Evolutionary conservation across 345 rosid genomes (phyloP).

Genomic region (Brassica rapa): DNA sequence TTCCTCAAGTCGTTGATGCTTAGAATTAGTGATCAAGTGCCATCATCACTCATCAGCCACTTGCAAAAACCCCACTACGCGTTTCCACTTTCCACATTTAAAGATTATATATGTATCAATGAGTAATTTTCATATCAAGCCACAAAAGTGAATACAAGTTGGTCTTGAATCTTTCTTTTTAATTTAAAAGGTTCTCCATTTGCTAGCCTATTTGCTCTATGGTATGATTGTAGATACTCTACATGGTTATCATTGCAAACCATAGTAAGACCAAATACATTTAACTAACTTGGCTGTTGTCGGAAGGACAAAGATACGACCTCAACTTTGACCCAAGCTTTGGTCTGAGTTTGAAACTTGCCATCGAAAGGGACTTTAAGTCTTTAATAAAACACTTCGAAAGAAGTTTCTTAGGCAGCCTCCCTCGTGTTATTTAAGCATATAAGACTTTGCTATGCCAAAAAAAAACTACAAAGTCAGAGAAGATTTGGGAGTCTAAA

Average conservation of each 20-base stretch:
- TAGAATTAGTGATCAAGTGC: constrained; percentile 12
- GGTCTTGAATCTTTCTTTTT: background rate
- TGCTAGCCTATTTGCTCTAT: background rate
- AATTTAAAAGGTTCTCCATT: background rate
- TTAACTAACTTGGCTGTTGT: background rate
- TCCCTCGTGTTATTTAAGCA: background rate
- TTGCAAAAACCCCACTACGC: constrained; percentile 9
- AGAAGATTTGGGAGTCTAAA: background rate
- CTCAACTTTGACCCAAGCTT: background rate
- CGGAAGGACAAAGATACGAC: background rate
- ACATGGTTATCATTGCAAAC: background rate
- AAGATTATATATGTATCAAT: background rate
- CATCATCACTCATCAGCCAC: background rate
- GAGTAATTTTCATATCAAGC: background rate
- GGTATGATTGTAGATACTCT: background rate
- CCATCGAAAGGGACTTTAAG: background rate
- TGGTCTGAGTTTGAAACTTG: background rate
- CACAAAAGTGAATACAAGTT: background rate
- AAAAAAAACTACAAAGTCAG: background rate
- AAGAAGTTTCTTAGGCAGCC: background rate
- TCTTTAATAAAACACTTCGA: background rate
- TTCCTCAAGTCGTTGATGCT: constrained; percentile 8
- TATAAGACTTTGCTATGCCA: background rate
- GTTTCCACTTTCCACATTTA: constrained; percentile 14
- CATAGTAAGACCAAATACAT: background rate